A percentile compares a stretch with the other conserved stretches of the same genome.
Evolutionary conservation across 1,139 yeast species (phyloP).

Genomic region (Suhomyces bribrorum): DNA sequence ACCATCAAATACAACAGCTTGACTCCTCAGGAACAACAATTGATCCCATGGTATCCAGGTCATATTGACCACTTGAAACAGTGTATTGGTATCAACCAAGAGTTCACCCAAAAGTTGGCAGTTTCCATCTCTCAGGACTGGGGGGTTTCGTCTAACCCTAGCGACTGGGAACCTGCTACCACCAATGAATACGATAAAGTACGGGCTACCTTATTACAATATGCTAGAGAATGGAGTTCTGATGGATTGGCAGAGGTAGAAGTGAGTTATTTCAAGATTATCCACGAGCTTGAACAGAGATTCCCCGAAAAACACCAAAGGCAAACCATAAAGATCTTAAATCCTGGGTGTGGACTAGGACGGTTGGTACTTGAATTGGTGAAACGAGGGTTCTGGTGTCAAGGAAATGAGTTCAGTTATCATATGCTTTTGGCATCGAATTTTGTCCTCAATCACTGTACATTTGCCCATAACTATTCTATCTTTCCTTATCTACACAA

Average conservation of each 20-base stretch:
- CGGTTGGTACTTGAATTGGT: slow-evolving; percentile 76
- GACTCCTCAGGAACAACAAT: slow-evolving; percentile 37
- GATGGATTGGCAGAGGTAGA: slow-evolving; percentile 60
- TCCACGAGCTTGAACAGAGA: slow-evolving; percentile 41
- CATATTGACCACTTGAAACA: slow-evolving; percentile 47
- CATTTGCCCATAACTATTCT: slow-evolving; percentile 35
- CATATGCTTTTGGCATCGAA: slow-evolving; percentile 77
- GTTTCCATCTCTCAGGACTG: slow-evolving; percentile 50
- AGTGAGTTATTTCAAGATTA: slow-evolving; percentile 46
- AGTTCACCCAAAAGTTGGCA: slow-evolving; percentile 51
- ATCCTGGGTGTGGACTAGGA: slow-evolving; percentile 87
- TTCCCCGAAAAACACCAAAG: slow-evolving; percentile 47
- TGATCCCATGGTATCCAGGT: slow-evolving; percentile 54
- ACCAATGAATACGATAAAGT: slow-evolving; percentile 61
- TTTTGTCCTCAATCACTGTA: slow-evolving; percentile 59
- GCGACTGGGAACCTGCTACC: slow-evolving; percentile 48
- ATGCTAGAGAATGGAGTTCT: slow-evolving; percentile 74
- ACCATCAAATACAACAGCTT: slow-evolving; percentile 33
- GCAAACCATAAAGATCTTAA: slow-evolving; percentile 49
- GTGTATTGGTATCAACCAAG: slow-evolving; percentile 51
- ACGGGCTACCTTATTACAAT: slow-evolving; percentile 59
- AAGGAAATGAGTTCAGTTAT: slow-evolving; percentile 82
- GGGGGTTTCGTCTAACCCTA: slow-evolving; percentile 49
- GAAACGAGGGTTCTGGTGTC: slow-evolving; percentile 65
- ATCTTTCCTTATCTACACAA: slow-evolving; percentile 59